phyloP scores from a whole-genome alignment of 495 filamentous ascomycete genomes.

The Aspergillus indologenus region DNA sequence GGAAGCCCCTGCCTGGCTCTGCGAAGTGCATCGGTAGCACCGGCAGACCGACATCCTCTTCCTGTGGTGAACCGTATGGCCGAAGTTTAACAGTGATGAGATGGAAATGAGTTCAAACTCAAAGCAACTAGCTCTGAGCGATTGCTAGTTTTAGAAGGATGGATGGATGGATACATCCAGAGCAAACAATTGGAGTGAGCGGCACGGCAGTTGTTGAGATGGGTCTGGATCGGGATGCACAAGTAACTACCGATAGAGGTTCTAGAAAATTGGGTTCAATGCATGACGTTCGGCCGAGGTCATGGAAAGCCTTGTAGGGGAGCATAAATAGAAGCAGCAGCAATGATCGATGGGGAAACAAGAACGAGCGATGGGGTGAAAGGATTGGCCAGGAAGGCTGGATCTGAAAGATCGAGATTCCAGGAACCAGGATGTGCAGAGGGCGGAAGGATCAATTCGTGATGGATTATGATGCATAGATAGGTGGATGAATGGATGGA shows the following conservation, averaged over 20 bases:
- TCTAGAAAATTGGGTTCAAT: neutral
- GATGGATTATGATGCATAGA: neutral
- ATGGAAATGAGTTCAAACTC: neutral
- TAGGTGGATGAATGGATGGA: neutral
- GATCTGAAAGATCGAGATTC: neutral
- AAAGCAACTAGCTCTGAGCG: neutral
- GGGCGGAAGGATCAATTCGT: neutral
- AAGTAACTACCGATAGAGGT: neutral
- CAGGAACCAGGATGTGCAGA: neutral
- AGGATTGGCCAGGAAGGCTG: neutral
- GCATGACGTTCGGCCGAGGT: neutral
- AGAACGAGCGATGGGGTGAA: neutral
- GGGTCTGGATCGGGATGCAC: neutral
- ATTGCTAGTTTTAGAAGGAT: neutral
- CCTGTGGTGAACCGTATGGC: conserved; percentile 1
- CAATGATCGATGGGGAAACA: neutral
- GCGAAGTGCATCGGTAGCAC: conserved; percentile 9
- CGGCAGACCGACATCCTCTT: conserved; percentile 4
- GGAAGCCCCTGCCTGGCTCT: conserved; percentile 13
- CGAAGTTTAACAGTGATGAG: neutral
- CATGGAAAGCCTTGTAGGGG: neutral
- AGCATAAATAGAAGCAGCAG: neutral
- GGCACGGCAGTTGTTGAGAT: neutral
- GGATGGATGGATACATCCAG: neutral
- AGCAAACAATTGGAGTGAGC: neutral